Evolutionary conservation across 2,329 filamentous ascomycete species (phyloP).

Genomic region (Aspergillus tamarii): DNA sequence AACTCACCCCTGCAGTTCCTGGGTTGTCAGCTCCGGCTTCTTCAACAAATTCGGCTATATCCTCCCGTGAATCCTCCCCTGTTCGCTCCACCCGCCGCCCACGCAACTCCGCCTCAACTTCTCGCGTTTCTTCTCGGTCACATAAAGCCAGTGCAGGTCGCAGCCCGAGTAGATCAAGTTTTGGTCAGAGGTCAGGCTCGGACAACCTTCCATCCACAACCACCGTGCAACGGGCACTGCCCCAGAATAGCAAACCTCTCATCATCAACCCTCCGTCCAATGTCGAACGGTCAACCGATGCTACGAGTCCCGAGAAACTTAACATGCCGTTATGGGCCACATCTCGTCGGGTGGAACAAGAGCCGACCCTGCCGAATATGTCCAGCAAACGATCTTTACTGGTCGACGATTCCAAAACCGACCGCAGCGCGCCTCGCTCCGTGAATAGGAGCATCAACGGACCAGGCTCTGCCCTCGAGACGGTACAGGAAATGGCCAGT

Average conservation of each 20-base stretch:
- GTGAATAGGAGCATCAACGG: constrained; percentile 62
- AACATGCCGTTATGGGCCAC: constrained; percentile 42
- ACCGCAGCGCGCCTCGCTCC: constrained; percentile 51
- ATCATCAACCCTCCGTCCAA: constrained; percentile 59
- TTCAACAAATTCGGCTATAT: constrained; percentile 48
- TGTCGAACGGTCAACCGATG: constrained; percentile 64
- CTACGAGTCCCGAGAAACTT: constrained; percentile 67
- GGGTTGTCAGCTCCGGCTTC: constrained; percentile 40
- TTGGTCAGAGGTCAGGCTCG: constrained; percentile 41
- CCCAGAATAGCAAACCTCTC: constrained; percentile 68
- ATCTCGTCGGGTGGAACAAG: constrained; percentile 34
- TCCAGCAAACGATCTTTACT: constrained; percentile 38
- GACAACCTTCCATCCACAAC: constrained; percentile 60
- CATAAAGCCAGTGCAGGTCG: constrained; percentile 70
- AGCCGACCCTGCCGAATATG: constrained; percentile 39
- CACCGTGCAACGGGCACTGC: constrained; percentile 68
- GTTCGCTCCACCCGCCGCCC: constrained; percentile 36
- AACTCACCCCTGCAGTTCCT: constrained; percentile 31
- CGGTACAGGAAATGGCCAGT: constrained; percentile 82
- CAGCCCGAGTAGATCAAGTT: constrained; percentile 60
- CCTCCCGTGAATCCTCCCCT: constrained; percentile 55
- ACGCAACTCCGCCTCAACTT: constrained; percentile 34
- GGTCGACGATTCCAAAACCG: constrained; percentile 38
- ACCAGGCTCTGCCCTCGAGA: constrained; percentile 72
- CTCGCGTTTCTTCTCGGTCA: constrained; percentile 54